Conservation (phyloP, 2,329 filamentous ascomycete genomes). For the Scedosporium minutisporum region DNA sequence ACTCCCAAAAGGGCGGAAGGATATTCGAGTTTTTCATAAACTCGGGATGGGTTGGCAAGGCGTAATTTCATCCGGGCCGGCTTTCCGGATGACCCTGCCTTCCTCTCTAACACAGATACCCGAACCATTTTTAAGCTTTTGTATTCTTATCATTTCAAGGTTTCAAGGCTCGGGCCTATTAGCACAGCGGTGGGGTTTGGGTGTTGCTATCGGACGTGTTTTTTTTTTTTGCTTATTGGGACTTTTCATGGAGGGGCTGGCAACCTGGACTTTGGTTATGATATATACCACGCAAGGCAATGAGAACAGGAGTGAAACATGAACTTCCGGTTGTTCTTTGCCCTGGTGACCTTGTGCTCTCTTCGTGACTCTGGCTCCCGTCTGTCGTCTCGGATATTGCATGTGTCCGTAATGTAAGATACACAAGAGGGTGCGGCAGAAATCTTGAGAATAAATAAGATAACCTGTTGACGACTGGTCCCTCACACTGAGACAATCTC, state of each 20-base stretch:
- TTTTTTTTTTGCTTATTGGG: not conserved
- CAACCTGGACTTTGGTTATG: not conserved
- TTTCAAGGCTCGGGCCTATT: not conserved
- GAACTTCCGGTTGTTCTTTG: not conserved
- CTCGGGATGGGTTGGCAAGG: slow-evolving; percentile 84
- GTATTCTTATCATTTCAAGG: not conserved
- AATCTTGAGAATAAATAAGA: too few species aligned
- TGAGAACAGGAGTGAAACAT: not conserved
- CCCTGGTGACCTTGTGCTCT: too few species aligned
- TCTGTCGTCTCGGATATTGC: too few species aligned
- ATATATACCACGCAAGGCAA: slow-evolving; percentile 1
- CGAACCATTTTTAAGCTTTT: not conserved
- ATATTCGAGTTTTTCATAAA: slow-evolving; percentile 95
- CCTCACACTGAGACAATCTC: too few species aligned
- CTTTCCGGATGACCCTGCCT: not conserved
- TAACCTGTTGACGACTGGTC: too few species aligned
- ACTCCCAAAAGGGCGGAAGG: slow-evolving; percentile 72
- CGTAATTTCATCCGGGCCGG: slow-evolving; percentile 29
- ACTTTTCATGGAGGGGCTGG: not conserved
- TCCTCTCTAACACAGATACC: not conserved
- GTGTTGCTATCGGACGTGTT: too few species aligned
- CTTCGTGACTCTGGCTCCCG: too few species aligned
- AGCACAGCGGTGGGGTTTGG: not conserved
- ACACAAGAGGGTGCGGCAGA: too few species aligned
- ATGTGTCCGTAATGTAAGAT: too few species aligned